Evolutionary conservation across 768 basidiomycete genomes (phyloP).

Genomic region (Kondoa malvinella): DNA sequence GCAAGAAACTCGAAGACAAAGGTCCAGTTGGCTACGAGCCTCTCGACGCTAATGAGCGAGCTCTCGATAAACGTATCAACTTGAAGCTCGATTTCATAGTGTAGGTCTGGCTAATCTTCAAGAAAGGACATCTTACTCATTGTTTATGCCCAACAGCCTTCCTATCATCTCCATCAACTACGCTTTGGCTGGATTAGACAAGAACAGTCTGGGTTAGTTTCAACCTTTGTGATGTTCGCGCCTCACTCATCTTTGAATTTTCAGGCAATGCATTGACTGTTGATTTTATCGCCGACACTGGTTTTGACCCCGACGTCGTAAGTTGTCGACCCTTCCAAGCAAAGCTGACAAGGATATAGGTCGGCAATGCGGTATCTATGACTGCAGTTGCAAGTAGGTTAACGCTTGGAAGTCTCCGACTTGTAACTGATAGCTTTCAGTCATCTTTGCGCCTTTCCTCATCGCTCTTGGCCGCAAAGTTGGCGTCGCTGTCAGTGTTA

Average conservation of each 20-base stretch:
- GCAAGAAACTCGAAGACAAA: no score
- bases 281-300: conserved; percentile 9
- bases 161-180: conserved; percentile 15
- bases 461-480: conserved; percentile 8
- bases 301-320: conserved; percentile 3
- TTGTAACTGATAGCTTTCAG: neutral
- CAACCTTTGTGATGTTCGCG: neutral
- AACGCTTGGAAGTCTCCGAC: neutral
- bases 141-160: no score
- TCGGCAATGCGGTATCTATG: conserved; percentile 4
- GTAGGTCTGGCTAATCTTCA: no score
- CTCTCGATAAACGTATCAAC: conserved; percentile 10
- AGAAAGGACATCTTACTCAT: no score
- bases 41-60: neutral
- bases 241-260: neutral
- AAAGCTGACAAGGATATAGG: neutral
- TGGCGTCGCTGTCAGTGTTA: conserved; percentile 3
- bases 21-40: conserved; percentile 6
- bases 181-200: conserved; percentile 9
- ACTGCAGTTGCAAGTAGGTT: neutral
- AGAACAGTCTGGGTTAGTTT: conserved; percentile 11
- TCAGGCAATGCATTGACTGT: conserved; percentile 3
- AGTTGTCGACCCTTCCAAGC: neutral
- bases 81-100: conserved; percentile 12
- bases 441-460: conserved; percentile 6